Conservation (phyloP, 2,329 filamentous ascomycete genomes). For the Scedosporium dehoogii region DNA sequence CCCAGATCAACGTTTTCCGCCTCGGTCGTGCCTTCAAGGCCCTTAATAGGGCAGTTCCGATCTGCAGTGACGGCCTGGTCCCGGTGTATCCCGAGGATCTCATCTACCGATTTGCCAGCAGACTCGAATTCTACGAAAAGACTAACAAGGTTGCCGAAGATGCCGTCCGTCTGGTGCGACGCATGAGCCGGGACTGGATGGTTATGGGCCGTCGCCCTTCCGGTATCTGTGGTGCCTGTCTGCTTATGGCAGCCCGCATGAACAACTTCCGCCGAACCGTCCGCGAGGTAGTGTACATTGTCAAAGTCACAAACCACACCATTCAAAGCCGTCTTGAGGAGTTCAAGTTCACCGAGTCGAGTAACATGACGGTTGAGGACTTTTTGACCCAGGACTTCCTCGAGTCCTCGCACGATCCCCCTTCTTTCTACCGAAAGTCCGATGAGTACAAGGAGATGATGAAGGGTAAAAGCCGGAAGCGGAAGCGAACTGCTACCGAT, state of each 20-base stretch:
- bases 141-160: constrained; percentile 81
- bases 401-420: constrained; percentile 70
- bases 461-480: constrained; percentile 37
- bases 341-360: constrained; percentile 79
- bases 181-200: constrained; percentile 98
- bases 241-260: constrained; percentile 93
- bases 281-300: constrained; percentile 92
- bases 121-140: constrained; percentile 79
- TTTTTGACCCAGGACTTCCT: constrained; percentile 65
- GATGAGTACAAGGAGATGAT: constrained; percentile 47
- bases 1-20: constrained; percentile 80
- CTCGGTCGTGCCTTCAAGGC: constrained; percentile 85
- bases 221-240: constrained; percentile 85
- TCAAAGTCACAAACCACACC: constrained; percentile 90
- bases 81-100: constrained; percentile 81
- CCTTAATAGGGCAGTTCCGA: constrained; percentile 60
- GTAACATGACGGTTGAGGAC: constrained; percentile 76
- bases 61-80: constrained; percentile 54
- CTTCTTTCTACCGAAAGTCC: constrained; percentile 63
- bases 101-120: constrained; percentile 81
- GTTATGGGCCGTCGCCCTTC: constrained; percentile 86
- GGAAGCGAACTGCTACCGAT: constrained; percentile 30
- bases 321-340: constrained; percentile 87
- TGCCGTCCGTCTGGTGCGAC: constrained; percentile 74
- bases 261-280: constrained; percentile 94